A percentile compares a stretch with the other conserved stretches of the same genome.
These are phyloP conservation scores for Oenanthe sinensis DNA, from an alignment of 129 eudicot genomes.

Conservation along the genomic window DNA sequence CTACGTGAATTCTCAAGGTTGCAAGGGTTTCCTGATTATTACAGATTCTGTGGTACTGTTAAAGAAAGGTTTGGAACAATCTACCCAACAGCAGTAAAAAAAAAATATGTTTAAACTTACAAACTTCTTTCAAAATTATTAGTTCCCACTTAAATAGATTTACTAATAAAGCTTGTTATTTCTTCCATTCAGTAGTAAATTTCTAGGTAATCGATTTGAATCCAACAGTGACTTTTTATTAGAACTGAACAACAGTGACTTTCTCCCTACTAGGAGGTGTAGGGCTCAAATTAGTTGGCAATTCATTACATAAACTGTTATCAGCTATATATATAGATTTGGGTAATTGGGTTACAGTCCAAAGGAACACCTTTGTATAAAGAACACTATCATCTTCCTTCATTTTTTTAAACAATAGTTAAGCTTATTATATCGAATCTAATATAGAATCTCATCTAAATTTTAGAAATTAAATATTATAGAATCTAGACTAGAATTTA, in stretches of 20 bases:
- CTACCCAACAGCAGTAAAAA: not conserved
- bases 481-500: too few relatives aligned
- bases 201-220: not conserved
- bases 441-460: too few relatives aligned
- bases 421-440: too few relatives aligned
- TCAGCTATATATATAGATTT: not conserved
- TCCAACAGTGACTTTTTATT: too few relatives aligned
- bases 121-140: not conserved
- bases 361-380: too few relatives aligned
- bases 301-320: not conserved
- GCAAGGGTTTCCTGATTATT: slow-evolving; percentile 89
- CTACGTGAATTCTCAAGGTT: slow-evolving; percentile 83
- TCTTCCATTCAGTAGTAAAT: not conserved
- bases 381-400: too few relatives aligned
- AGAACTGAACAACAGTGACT: not conserved
- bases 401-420: too few relatives aligned
- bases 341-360: too few relatives aligned
- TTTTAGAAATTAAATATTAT: too few relatives aligned
- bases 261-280: not conserved
- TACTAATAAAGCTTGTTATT: too few relatives aligned
- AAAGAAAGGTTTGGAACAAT: slow-evolving; percentile 53
- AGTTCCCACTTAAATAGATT: not conserved
- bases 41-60: slow-evolving; percentile 70
- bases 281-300: not conserved
- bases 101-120: not conserved